Conservation (phyloP, 805 yeast species). For the Lipomyces kockii region DNA sequence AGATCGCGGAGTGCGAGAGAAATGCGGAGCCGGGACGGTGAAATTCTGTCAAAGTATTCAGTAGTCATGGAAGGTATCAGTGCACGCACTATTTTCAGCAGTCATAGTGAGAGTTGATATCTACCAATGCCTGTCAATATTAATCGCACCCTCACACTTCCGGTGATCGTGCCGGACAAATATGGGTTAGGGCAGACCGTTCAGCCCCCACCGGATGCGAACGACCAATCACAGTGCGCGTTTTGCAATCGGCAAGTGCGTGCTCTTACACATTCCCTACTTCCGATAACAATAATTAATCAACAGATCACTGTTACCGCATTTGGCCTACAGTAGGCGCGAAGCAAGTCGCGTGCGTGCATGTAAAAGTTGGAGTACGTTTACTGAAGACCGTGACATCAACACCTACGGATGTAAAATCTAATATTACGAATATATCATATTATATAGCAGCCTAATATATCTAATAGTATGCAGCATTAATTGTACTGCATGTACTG, state of each 20-base stretch:
- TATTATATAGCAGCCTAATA: background rate
- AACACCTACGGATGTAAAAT: background rate
- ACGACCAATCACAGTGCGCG: slow-evolving; percentile 14
- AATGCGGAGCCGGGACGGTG: background rate
- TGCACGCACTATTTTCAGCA: background rate
- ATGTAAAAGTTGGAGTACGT: too few relatives aligned
- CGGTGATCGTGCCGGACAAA: background rate
- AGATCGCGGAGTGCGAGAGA: slow-evolving; percentile 6
- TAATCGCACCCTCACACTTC: background rate
- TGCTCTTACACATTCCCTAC: too few relatives aligned
- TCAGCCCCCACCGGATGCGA: slow-evolving; percentile 7
- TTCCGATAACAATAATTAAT: too few relatives aligned
- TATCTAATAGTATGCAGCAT: background rate
- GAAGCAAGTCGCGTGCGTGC: too few relatives aligned
- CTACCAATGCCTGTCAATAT: too few relatives aligned
- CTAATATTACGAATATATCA: background rate
- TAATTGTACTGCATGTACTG: slow-evolving; percentile 81
- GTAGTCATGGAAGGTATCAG: background rate
- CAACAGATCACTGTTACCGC: too few relatives aligned
- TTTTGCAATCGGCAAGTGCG: background rate
- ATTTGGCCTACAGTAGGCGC: too few relatives aligned
- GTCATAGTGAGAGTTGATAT: background rate
- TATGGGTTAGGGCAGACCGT: background rate
- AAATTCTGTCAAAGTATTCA: background rate
- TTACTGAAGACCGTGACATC: too few relatives aligned